These are phyloP conservation scores for Flaveria robusta DNA, from an alignment of 129 eudicot genomes.

Conservation along the genomic window DNA sequence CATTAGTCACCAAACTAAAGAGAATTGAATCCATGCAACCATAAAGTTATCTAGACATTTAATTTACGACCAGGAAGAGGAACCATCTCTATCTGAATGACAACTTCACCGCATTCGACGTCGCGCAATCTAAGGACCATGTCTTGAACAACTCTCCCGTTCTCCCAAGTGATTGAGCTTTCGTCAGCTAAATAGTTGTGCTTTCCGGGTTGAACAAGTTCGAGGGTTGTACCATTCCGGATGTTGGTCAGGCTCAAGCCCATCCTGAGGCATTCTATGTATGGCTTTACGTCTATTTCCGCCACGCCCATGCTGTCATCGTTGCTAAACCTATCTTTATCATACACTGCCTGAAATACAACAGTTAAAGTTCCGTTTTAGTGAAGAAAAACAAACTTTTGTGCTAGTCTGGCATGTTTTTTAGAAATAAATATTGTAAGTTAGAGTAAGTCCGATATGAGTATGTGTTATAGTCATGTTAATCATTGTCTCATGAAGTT, in stretches of 20 bases:
- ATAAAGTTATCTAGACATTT: constrained; percentile 11
- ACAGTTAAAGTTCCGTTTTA: not conserved
- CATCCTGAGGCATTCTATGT: constrained; percentile 53
- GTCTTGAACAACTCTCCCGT: constrained; percentile 55
- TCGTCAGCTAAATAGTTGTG: constrained; percentile 43
- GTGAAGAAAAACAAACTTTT: no score
- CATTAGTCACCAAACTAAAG: not conserved
- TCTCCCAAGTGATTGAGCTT: constrained; percentile 48
- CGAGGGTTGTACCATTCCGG: constrained; percentile 53
- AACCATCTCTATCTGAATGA: constrained; percentile 55
- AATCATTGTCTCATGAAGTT: no score
- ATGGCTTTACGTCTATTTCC: constrained; percentile 54
- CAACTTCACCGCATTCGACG: constrained; percentile 58
- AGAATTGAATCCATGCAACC: not conserved
- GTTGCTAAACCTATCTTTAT: constrained; percentile 60
- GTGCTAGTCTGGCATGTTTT: no score
- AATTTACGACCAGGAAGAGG: constrained; percentile 45
- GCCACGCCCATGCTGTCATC: constrained; percentile 77
- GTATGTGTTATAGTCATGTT: no score
- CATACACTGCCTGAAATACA: constrained; percentile 52
- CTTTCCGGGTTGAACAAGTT: constrained; percentile 49
- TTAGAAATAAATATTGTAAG: no score
- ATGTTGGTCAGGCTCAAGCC: constrained; percentile 45
- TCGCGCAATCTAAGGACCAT: constrained; percentile 48
- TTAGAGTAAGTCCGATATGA: no score